These are phyloP conservation scores for Curvularia eragrostidis DNA, from an alignment of 2,329 filamentous ascomycete genomes.

Conservation along the genomic window DNA sequence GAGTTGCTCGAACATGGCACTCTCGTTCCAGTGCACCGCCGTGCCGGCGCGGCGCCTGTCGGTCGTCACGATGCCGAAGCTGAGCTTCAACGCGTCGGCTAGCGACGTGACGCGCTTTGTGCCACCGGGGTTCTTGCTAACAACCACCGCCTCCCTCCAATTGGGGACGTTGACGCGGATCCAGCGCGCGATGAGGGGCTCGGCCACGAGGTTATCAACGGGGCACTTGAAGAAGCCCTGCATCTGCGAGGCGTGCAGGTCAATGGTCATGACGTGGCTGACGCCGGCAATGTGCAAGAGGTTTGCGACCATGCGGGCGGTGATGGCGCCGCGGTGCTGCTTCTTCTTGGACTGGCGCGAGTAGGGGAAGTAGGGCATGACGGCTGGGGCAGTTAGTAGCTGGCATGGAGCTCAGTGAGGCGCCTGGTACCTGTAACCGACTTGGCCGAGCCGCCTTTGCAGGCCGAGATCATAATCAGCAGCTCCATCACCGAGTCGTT, in stretches of 20 bases:
- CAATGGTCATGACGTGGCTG: constrained; percentile 96
- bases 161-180: constrained; percentile 85
- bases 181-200: constrained; percentile 94
- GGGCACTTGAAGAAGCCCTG: constrained; percentile 98
- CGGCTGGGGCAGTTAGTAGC: constrained; percentile 61
- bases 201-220: constrained; percentile 95
- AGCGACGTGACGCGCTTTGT: constrained; percentile 97
- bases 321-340: constrained; percentile 93
- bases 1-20: constrained; percentile 70
- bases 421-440: constrained; percentile 82
- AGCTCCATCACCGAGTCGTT: constrained; percentile 99
- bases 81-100: constrained; percentile 93
- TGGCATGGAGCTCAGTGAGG: constrained; percentile 12
- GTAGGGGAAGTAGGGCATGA: constrained; percentile 97
- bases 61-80: constrained; percentile 95
- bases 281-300: constrained; percentile 91
- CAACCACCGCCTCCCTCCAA: constrained; percentile 92
- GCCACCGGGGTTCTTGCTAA: constrained; percentile 97
- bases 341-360: constrained; percentile 99
- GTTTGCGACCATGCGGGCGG: constrained; percentile 95
- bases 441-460: constrained; percentile 96
- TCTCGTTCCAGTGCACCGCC: constrained; percentile 70
- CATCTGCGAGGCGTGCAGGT: constrained; percentile 93
- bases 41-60: constrained; percentile 62
- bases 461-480: constrained; percentile 98